A percentile compares a stretch with the other conserved stretches of the same genome.
These are phyloP conservation scores for Grosmannia clavigera DNA, from an alignment of 2,329 filamentous ascomycete species.

Conservation along the genomic window DNA sequence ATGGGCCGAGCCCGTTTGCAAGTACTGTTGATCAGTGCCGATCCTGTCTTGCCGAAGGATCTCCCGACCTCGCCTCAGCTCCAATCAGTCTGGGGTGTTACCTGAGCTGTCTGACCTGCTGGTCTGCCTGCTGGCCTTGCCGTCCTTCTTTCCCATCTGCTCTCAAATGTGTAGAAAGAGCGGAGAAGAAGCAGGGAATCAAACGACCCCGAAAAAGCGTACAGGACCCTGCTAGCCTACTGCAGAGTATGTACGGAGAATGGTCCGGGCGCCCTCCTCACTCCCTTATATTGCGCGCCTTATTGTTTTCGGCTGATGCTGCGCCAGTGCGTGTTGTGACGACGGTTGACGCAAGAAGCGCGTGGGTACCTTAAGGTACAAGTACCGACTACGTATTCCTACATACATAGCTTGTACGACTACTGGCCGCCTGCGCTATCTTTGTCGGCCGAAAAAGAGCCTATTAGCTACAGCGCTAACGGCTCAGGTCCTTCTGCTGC, in stretches of 20 bases:
- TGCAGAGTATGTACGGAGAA: too few species aligned
- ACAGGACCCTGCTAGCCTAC: too few species aligned
- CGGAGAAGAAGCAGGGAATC: too few species aligned
- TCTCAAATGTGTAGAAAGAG: too few species aligned
- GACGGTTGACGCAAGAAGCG: neutral
- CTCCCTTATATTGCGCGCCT: neutral
- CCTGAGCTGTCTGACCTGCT: too few species aligned
- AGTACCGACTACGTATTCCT: neutral
- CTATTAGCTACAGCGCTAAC: neutral
- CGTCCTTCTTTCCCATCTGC: too few species aligned
- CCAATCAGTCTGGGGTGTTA: too few species aligned
- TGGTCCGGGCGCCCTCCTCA: too few species aligned
- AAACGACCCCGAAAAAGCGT: too few species aligned
- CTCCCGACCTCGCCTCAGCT: neutral
- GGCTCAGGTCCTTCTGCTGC: neutral
- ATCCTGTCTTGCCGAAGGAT: neutral
- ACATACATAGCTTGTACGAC: neutral
- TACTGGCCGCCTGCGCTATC: neutral
- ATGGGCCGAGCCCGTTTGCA: neutral
- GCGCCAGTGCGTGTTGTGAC: neutral
- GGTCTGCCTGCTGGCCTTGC: too few species aligned
- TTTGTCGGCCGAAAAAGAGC: neutral
- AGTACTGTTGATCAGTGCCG: neutral
- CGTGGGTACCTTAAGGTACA: neutral
- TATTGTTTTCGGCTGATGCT: neutral